These are phyloP conservation scores for Ganoderma lucidum DNA, from an alignment of 1,284 basidiomycete genomes.

Conservation along the genomic window DNA sequence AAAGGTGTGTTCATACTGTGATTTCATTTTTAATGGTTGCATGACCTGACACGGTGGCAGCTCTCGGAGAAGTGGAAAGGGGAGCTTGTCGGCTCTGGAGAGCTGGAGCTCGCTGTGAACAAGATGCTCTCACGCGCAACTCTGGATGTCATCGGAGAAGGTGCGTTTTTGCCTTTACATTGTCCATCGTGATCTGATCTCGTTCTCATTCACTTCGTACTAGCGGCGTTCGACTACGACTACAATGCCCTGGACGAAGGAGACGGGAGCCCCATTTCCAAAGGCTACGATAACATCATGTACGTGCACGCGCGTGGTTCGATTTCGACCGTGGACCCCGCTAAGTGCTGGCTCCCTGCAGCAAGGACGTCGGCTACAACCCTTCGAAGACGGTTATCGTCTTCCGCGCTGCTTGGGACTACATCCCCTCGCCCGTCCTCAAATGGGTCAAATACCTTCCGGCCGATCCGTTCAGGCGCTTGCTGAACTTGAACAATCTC, in stretches of 20 bases:
- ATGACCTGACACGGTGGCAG: conserved; percentile 8
- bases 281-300: conserved; percentile 42
- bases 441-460: conserved; percentile 38
- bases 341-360: not conserved
- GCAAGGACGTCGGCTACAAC: conserved; percentile 31
- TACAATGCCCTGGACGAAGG: conserved; percentile 41
- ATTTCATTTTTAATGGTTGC: too few relatives aligned
- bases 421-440: conserved; percentile 35
- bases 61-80: conserved; percentile 32
- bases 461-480: conserved; percentile 35
- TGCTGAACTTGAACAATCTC: conserved; percentile 33
- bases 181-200: not conserved
- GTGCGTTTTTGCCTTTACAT: too few relatives aligned
- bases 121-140: conserved; percentile 40
- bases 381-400: conserved; percentile 32
- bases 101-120: conserved; percentile 20
- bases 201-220: not conserved
- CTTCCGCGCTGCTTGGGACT: conserved; percentile 38
- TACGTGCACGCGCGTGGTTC: conserved; percentile 27
- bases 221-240: conserved; percentile 42
- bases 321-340: not conserved
- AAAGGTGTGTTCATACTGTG: conserved; percentile 24
- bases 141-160: conserved; percentile 43
- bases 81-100: conserved; percentile 15
- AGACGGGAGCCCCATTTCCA: conserved; percentile 33